These are phyloP conservation scores for Trypanosoma cruzi DNA, from an alignment of 208 protist genomes.

Conservation along the genomic window DNA sequence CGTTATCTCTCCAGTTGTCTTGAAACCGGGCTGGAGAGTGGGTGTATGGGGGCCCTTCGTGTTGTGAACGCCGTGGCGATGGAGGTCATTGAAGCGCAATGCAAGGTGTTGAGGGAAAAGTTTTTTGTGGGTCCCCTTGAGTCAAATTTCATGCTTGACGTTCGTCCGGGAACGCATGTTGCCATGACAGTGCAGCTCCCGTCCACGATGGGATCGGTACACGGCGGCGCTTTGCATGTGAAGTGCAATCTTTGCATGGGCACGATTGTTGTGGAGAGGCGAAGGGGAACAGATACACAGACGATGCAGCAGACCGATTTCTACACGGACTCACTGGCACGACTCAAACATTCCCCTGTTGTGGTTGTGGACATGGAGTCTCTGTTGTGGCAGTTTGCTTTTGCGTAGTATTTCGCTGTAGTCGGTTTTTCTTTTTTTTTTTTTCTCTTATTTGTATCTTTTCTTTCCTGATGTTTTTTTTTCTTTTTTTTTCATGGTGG, in stretches of 20 bases:
- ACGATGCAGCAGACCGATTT: constrained; percentile 24
- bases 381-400: constrained; percentile 39
- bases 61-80: constrained; percentile 60
- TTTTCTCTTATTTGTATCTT: background rate
- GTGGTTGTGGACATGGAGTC: constrained; percentile 50
- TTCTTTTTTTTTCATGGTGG: no score
- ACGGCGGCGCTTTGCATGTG: constrained; percentile 25
- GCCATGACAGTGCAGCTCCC: constrained; percentile 31
- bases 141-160: constrained; percentile 40
- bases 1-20: constrained; percentile 54
- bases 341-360: background rate
- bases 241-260: constrained; percentile 34
- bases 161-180: constrained; percentile 66
- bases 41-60: constrained; percentile 56
- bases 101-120: constrained; percentile 30
- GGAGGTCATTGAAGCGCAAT: constrained; percentile 60
- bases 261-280: constrained; percentile 52
- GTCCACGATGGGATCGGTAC: background rate
- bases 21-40: constrained; percentile 52
- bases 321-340: constrained; percentile 4
- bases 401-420: background rate
- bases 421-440: no score
- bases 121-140: constrained; percentile 60
- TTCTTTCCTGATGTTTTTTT: no score
- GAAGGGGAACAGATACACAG: constrained; percentile 35